Base-by-base conservation (phyloP, 257 asterid species). In the Thymus quinquecostatus region DNA sequence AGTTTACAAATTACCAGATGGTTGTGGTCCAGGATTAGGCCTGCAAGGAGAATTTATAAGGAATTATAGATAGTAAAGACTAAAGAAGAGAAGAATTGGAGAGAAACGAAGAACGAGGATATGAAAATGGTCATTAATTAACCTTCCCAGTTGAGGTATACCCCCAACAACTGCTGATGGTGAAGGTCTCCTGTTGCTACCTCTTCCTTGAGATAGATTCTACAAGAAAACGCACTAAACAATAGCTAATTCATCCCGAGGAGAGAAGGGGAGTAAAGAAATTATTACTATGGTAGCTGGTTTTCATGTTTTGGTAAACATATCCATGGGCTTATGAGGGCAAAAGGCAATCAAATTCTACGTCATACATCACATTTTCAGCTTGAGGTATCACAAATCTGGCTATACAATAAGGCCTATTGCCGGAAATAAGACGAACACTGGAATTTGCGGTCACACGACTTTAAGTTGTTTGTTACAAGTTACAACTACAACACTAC, bases 81-180 rank as follows among this genome's bases (percentile, higher is more conserved):
- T 21, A 21, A 21, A 21, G 21, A 21, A 21, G 21, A 62, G n/a
- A 36, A 6, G 3, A 69, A 59, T 49, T 38, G 14, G 55, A 28
- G 21, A 27, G 32, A 36, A 66, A 40, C 6, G 32, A 36, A 12
- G 10, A 48, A 49, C 11, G 63, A 2, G 61, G 47, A 43, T 61
- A 33, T 9, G 3, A 36, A 68, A 57, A 53, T 56, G 81, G 69
- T 65, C 41, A 69, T 6, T 7, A 50, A 69, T 6, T 7, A 50
- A 92, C 96, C 98, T 88, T 92, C 95, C 94, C 28, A 88, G 74
- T 48, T 90, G 96, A 78, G 98, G 97, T 78, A 89, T 74, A 69
- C 97, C 98, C 75, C 97, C 96, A 33, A 83, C 92, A 78, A 86
- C 88, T 57, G 98, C 75, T 55, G 96, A 78, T 44, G 96, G 56